phyloP scores from a whole-genome alignment of 129 eudicot genomes.

The Pseudognaphalium luteoalbum region DNA sequence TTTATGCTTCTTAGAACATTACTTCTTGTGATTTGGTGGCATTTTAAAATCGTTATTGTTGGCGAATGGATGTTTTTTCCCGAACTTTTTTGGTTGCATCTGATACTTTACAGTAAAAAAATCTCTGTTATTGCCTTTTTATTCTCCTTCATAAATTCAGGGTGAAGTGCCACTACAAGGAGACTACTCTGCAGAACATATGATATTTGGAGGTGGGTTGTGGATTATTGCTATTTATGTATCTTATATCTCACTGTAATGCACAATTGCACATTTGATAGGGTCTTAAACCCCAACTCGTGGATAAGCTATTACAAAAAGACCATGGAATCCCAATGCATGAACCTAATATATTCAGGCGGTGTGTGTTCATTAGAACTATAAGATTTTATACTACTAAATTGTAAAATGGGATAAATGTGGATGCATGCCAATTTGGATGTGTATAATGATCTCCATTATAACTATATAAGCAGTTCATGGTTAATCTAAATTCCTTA shows the following conservation, averaged over 20 bases:
- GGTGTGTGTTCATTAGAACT: constrained; percentile 8
- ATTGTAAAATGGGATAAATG: not conserved
- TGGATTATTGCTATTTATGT: constrained; percentile 7
- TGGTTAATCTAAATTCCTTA: not conserved
- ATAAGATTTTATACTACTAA: not conserved
- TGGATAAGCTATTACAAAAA: not conserved
- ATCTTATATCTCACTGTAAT: not conserved
- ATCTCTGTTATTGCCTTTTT: not conserved
- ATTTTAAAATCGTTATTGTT: too few relatives aligned
- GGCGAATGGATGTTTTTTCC: too few relatives aligned
- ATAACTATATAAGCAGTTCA: constrained; percentile 1
- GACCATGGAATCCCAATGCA: not conserved
- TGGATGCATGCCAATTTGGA: not conserved
- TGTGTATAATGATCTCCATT: constrained; percentile 10
- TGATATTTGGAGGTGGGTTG: constrained; percentile 94
- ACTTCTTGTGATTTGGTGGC: too few relatives aligned
- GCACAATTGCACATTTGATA: not conserved
- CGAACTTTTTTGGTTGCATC: too few relatives aligned
- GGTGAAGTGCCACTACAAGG: constrained; percentile 98
- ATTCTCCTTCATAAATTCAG: constrained; percentile 33
- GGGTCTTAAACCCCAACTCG: not conserved
- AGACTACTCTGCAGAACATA: constrained; percentile 98
- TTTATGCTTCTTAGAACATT: too few relatives aligned
- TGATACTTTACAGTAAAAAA: too few relatives aligned
- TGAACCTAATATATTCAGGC: not conserved